phyloP scores from a whole-genome alignment of 2,329 filamentous ascomycete genomes.

The Pyricularia pennisetigena region DNA sequence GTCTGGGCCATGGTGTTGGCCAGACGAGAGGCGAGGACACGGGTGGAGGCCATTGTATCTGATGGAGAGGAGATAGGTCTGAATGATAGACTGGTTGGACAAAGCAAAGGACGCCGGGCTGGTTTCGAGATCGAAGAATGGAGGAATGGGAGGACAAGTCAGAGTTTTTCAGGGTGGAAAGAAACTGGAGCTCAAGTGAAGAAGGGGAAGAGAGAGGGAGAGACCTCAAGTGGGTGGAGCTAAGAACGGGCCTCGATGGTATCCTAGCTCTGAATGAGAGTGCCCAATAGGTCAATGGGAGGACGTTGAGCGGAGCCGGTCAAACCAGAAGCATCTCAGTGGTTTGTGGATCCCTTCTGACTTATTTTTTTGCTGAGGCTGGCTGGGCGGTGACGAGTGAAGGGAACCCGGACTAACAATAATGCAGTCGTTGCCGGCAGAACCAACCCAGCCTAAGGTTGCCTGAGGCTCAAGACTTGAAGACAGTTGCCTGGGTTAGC shows the following conservation, averaged over 20 bases:
- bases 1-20: slow-evolving; percentile 67
- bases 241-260: slow-evolving; percentile 13
- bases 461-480: neutral
- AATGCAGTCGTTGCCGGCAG: neutral
- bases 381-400: neutral
- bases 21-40: slow-evolving; percentile 69
- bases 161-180: slow-evolving; percentile 15
- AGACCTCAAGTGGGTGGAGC: slow-evolving; percentile 3
- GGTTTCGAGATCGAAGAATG: slow-evolving; percentile 2
- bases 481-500: neutral
- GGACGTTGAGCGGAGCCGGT: slow-evolving; percentile 1
- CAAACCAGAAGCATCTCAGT: neutral
- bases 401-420: neutral
- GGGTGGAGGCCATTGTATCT: slow-evolving; percentile 71
- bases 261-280: slow-evolving; percentile 2
- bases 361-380: slow-evolving; percentile 2
- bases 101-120: slow-evolving; percentile 20
- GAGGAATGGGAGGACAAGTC: slow-evolving; percentile 14
- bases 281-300: slow-evolving; percentile 5
- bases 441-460: neutral
- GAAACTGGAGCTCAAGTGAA: slow-evolving; percentile 11
- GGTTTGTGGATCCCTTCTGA: slow-evolving; percentile 2
- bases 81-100: slow-evolving; percentile 26
- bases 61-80: slow-evolving; percentile 34
- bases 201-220: slow-evolving; percentile 12